Base-by-base conservation (phyloP, 148 eudicot species). In the Limonium bicolor region DNA sequence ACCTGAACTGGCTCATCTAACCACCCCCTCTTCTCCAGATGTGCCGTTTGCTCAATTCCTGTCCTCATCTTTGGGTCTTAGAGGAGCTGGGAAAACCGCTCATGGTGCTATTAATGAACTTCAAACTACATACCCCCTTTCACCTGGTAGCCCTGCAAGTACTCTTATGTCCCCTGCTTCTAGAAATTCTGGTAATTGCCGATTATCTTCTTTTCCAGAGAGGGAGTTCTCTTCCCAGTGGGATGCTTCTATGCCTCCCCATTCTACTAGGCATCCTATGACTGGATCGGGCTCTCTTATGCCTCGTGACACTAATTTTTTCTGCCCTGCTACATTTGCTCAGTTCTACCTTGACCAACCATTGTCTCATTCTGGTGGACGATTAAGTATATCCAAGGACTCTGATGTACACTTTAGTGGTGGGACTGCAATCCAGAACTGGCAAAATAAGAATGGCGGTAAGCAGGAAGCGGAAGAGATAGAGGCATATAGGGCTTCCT, bases 11-110 rank as follows among this genome's bases (percentile, higher is more conserved):
- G 88, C 95, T 28, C 95, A 84, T 65, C 40, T 84, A 32, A 90
- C 99, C n/a, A 90, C 95, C 19, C 99, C 99, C 18, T 90, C 99
- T 49, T 90, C 99, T 31, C 99, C 99, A 0, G 99, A 90, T 60
- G 99, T 90, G 12, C 99, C 99, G 48, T 90, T 44, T 60, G 99
- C 99, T 9, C 93, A 69, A 49, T 80, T 83, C 54, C 85, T 90
- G 25, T 77, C 99, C 20, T 80, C 92, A 20, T 45, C 88, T 37
- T 51, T 53, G 27, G 71, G 73, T 41, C 53, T 70, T 28, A 86
- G 67, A 64, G 60, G 63, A 35, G 45, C 65, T 36, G 70, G 66
- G 14, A 87, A 74, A 66, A 59, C 42, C 20, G 66, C 46, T 61
- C 77, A 73, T 48, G 36, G 53, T 43, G 33, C 67, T 57, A 57